phyloP scores from a whole-genome alignment of 2,329 filamentous ascomycete genomes.

The Bipolaris bicolor region DNA sequence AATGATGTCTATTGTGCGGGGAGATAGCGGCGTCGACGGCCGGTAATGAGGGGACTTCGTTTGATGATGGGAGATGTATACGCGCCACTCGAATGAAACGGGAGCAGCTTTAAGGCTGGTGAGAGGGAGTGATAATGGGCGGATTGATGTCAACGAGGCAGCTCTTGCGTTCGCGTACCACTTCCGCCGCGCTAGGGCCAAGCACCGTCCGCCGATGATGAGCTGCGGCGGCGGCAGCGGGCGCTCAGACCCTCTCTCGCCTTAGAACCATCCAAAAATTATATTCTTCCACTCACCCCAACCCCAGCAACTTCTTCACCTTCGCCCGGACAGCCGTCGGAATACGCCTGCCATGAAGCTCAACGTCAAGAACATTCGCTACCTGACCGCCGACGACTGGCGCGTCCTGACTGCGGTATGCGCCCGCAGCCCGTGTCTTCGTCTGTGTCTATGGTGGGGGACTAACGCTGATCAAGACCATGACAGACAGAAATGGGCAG shows the following conservation, averaged over 20 bases:
- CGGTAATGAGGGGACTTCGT: constrained; percentile 1
- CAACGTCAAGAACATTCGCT: constrained; percentile 90
- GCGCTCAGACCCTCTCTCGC: constrained; percentile 26
- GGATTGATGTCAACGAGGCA: constrained; percentile 40
- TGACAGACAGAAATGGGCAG: constrained; percentile 86
- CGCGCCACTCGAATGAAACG: constrained; percentile 12
- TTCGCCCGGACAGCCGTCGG: constrained; percentile 4
- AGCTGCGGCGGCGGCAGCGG: constrained; percentile 13
- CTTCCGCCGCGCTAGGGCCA: constrained; percentile 29
- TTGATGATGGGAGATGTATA: constrained; percentile 2
- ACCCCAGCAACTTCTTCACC: constrained; percentile 14
- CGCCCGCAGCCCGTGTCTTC: constrained; percentile 23
- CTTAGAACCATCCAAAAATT: constrained; percentile 37
- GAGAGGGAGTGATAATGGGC: constrained; percentile 27
- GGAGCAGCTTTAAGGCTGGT: constrained; percentile 17
- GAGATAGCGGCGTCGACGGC: constrained; percentile 20
- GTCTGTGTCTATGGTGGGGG: constrained; percentile 27
- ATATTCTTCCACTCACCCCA: constrained; percentile 7
- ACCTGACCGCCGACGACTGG: constrained; percentile 93
- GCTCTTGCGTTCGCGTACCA: constrained; percentile 31
- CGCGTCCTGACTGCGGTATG: constrained; percentile 86
- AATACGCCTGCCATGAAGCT: constrained; percentile 74
- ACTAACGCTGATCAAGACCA: constrained; percentile 46
- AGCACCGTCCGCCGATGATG: constrained; percentile 30
- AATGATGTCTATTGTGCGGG: constrained; percentile 28